Base-by-base conservation (phyloP, 169 alveolate genomes). In the Neospora caninum region DNA sequence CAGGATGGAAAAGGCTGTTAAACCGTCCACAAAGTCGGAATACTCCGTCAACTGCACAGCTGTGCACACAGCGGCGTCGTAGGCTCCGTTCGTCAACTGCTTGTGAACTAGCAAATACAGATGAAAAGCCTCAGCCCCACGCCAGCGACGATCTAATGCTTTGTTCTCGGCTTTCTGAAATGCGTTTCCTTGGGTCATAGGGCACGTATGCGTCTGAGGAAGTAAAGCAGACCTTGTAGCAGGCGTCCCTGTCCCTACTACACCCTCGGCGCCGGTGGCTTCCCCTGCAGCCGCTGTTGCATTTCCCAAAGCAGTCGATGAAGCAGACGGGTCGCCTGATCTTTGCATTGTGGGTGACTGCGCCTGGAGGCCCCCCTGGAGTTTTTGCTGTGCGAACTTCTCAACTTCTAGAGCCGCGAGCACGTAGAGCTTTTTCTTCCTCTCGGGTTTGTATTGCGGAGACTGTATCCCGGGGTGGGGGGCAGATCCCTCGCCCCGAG, bases 341-440 rank as follows among this genome's bases (percentile, higher is more conserved):
- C 13, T 64, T 13, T n/a, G 78, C 36, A 25, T 64, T 29, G 78
- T n/a, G 78, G 78, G 36, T 0, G 78, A 64, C 36, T 20, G 78
- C 78, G 36, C 78, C 58, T 49, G 58, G 18, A 49, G 58, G 31
- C 10, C 78, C 34, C 78, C 78, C 31, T 64, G 36, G 36, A 29
- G 36, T n/a, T 25, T 29, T 64, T 20, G 10, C 0, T 78, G 13
- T 20, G 25, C 31, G 45, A 38, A 7, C 34, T 78, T 78, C 34
- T 78, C 45, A 78, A 34, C 43, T 78, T 78, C 53, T 39, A 98
- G 96, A 20, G 98, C 99, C 36, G 99, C 98, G 86, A 98, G 96
- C n/a, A 98, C 98, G 95, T 97, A 97, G 41, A 98, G 94, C 96
- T 97, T 97, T 94, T 98, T 98, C 64, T 96, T 96, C 31, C 96